phyloP scores from a whole-genome alignment of 2,329 filamentous ascomycete genomes.

The Ophiocordyceps robertsii region DNA sequence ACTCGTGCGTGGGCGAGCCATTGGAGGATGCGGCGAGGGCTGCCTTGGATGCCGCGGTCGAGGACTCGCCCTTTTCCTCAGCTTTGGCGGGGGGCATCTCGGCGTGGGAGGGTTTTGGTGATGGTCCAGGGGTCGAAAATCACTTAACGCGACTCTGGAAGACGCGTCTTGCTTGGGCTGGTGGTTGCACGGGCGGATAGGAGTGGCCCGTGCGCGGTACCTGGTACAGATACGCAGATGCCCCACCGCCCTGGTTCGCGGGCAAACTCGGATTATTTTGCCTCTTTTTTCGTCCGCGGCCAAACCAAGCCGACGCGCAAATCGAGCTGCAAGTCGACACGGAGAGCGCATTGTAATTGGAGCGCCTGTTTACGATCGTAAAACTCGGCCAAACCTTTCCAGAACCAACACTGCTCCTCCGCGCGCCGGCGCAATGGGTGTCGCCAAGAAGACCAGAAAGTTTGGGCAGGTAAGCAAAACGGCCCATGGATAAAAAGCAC shows the following conservation, averaged over 20 bases:
- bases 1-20: slow-evolving; percentile 49
- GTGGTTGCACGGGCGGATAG: too few species aligned
- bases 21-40: slow-evolving; percentile 35
- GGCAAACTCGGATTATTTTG: too few species aligned
- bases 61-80: slow-evolving; percentile 46
- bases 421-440: slow-evolving; percentile 49
- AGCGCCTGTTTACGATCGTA: too few species aligned
- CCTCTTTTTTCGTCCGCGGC: too few species aligned
- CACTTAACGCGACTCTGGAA: slow-evolving; percentile 23
- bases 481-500: too few species aligned
- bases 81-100: slow-evolving; percentile 35
- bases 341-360: too few species aligned
- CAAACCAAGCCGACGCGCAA: too few species aligned
- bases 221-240: too few species aligned
- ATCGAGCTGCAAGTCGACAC: too few species aligned
- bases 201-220: too few species aligned
- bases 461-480: slow-evolving; percentile 59
- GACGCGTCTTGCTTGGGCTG: slow-evolving; percentile 20
- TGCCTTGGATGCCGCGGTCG: slow-evolving; percentile 44
- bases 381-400: too few species aligned
- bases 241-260: too few species aligned
- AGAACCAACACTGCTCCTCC: background rate
- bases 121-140: slow-evolving; percentile 5
- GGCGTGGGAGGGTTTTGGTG: slow-evolving; percentile 6
- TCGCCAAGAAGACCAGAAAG: slow-evolving; percentile 82